phyloP scores from a whole-genome alignment of 2,329 filamentous ascomycete genomes.

The Neofusicoccum sp. region DNA sequence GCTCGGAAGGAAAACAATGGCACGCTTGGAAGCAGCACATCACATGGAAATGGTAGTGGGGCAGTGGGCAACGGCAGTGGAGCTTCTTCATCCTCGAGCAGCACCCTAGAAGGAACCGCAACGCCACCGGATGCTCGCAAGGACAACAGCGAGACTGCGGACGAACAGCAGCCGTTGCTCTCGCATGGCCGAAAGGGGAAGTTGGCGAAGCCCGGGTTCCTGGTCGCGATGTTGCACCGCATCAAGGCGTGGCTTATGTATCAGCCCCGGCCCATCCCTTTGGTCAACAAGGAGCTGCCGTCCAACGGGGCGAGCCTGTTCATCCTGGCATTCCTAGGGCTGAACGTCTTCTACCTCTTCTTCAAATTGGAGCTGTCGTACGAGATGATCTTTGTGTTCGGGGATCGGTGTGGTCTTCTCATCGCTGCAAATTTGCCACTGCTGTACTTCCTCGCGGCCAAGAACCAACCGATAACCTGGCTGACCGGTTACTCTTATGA shows the following conservation, averaged over 20 bases:
- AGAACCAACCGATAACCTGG: slow-evolving; percentile 62
- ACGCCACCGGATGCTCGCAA: slow-evolving; percentile 32
- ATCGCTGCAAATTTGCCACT: slow-evolving; percentile 53
- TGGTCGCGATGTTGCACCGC: slow-evolving; percentile 26
- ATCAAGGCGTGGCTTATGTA: slow-evolving; percentile 47
- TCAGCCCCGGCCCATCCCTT: slow-evolving; percentile 57
- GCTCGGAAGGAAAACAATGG: not conserved
- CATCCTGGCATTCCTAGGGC: slow-evolving; percentile 50
- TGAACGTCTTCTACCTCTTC: slow-evolving; percentile 60
- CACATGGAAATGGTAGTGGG: not conserved
- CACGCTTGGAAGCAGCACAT: not conserved
- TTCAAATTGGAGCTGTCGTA: slow-evolving; percentile 46
- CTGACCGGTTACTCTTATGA: slow-evolving; percentile 66
- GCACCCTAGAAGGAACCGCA: slow-evolving; percentile 35
- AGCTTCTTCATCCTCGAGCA: slow-evolving; percentile 40
- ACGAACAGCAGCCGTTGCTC: slow-evolving; percentile 38
- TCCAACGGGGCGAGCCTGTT: slow-evolving; percentile 57
- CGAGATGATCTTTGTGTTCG: slow-evolving; percentile 55
- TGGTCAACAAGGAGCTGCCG: slow-evolving; percentile 57
- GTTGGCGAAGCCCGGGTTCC: not conserved
- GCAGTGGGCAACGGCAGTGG: slow-evolving; percentile 16
- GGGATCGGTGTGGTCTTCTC: slow-evolving; percentile 56
- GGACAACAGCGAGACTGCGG: slow-evolving; percentile 19
- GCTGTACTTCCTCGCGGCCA: slow-evolving; percentile 64
- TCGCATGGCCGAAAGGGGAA: slow-evolving; percentile 11